A percentile compares a stretch with the other conserved stretches of the same genome.
Conservation (phyloP, 176 grass and related monocot species). For the Triticum monococcum region DNA sequence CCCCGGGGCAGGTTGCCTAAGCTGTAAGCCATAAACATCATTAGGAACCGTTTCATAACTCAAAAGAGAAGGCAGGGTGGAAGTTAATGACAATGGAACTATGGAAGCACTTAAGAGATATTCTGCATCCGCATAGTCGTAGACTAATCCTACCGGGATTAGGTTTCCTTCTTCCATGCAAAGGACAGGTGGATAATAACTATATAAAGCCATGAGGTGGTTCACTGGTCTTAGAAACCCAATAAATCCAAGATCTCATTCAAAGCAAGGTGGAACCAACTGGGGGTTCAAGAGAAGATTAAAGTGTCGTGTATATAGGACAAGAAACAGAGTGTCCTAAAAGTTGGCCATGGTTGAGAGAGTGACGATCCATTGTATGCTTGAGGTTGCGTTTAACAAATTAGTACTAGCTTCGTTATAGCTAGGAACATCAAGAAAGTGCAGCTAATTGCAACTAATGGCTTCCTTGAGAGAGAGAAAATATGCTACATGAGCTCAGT, state of each 20-base stretch:
- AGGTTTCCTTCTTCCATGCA: background rate
- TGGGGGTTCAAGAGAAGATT: background rate
- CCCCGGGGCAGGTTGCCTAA: constrained; percentile 66
- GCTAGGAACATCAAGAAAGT: background rate
- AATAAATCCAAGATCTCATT: background rate
- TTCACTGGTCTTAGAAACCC: background rate
- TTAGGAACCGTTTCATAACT: constrained; percentile 5
- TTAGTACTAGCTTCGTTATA: background rate
- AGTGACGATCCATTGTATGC: background rate
- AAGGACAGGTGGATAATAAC: background rate
- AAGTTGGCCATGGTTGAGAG: background rate
- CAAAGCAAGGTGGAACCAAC: background rate
- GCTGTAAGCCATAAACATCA: constrained; percentile 46
- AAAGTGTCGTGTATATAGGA: background rate
- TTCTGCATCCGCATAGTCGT: background rate
- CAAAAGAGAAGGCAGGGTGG: background rate
- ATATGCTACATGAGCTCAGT: background rate
- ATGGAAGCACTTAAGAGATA: background rate
- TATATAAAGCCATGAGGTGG: background rate
- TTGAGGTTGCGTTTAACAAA: background rate
- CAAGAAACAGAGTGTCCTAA: background rate
- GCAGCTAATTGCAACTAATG: background rate
- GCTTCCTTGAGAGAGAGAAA: background rate
- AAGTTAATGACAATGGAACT: background rate
- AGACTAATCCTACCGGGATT: background rate